Conservation (phyloP, 441 rosid species). For the Bruguiera hainesii region DNA sequence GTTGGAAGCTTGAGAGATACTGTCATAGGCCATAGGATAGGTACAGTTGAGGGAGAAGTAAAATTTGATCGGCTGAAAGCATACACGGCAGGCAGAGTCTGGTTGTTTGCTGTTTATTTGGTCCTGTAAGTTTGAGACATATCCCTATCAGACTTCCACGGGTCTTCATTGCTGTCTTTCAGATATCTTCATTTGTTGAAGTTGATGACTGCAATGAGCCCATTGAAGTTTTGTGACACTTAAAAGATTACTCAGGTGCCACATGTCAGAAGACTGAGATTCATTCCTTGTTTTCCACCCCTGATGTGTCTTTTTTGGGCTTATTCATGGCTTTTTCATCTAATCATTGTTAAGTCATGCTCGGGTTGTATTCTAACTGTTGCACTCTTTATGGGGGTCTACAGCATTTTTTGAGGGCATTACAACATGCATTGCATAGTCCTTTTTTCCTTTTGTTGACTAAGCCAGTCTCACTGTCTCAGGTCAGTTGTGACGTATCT, state of each 20-base stretch:
- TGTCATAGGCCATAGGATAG: too few relatives aligned
- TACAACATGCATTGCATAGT: conserved; percentile 27
- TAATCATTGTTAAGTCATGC: background rate
- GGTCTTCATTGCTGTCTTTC: conserved; percentile 5
- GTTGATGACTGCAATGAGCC: conserved; percentile 7
- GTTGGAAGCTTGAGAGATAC: background rate
- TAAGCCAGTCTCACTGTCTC: too few relatives aligned
- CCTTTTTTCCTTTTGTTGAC: too few relatives aligned
- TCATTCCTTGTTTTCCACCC: conserved; percentile 10
- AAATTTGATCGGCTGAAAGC: conserved; percentile 1
- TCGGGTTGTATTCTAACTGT: conserved; percentile 21
- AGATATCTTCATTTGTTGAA: conserved; percentile 15
- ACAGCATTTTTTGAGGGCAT: conserved; percentile 24
- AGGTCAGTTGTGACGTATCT: too few relatives aligned
- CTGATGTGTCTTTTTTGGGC: too few relatives aligned
- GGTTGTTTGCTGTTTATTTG: conserved; percentile 3
- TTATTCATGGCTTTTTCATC: too few relatives aligned
- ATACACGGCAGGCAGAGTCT: conserved; percentile 8
- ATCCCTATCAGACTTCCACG: background rate
- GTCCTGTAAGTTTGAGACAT: conserved; percentile 5
- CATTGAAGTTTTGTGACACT: conserved; percentile 14
- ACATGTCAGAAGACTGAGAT: conserved; percentile 19
- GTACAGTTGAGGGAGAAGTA: background rate
- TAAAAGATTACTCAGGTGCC: conserved; percentile 21
- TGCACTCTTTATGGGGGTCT: conserved; percentile 13